Evolutionary conservation across 192 early-diverging fungal species (phyloP), one percentile per base, ranked within the genome.

Genomic region (Linnemannia hyalina): DNA sequence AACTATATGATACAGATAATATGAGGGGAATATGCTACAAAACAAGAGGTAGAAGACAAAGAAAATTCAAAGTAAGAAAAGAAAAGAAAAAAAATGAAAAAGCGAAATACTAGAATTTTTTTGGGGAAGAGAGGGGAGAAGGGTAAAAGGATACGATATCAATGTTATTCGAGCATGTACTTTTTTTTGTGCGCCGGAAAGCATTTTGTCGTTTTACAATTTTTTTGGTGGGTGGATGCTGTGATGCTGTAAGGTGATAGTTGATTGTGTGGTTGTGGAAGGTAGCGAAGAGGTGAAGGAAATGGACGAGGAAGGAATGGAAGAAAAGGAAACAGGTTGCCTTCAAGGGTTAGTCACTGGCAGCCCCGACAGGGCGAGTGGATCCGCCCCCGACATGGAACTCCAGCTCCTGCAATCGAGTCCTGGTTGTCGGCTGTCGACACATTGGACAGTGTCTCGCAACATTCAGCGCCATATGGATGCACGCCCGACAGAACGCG

Each of bases 401-500:
- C 35, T 80, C 78, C 8, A 80, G 63, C 35, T 76, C 74, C 55
- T 76, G 74, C 5, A 82, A 54, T 40, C 75, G 75, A 40, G 23
- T 71, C 41, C 55, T 71, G 6, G 68, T 73, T 3, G 68, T 60
- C 2, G 74, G 69, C 7, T n/a, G 26, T n/a, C 80, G 80, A 60
- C 80, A 82, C 74, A 82, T 76, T 26, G 80, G 80, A 26, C 80
- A 82, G 6, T 70, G 54, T 40, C 70, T 82, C 13, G 68, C 49
- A 44, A 35, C 20, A 44, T 76, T 70, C 69, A 75, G 26, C 8
- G 80, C 80, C 55, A 42, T 74, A 6, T 44, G 42, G 29, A 82
- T 82, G 60, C 80, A 82, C 5, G 70, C 47, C 26, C 74, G 68
- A 36, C 80, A 82, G 47, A 82, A 82, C 40, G 74, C 73, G 60